Evolutionary conservation across 176 grass and related monocot genomes (phyloP), one percentile per base, ranked within the genome.

Genomic region (Tillandsia fasciculata): DNA sequence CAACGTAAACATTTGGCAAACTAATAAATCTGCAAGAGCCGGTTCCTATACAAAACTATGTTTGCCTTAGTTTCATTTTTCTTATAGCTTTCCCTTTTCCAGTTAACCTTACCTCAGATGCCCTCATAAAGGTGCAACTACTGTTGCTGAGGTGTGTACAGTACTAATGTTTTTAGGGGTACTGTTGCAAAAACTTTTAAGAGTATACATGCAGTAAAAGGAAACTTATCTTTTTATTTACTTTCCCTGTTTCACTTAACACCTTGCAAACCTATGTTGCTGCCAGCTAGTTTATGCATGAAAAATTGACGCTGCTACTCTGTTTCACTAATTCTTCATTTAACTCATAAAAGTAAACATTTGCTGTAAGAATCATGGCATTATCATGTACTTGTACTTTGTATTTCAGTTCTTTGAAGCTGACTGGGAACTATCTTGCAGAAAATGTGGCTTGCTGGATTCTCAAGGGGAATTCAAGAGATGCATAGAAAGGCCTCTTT

Each of bases 401-500:
- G 17, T 52, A 23, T 64, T 66, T 72, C 8, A 65, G 71, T 73
- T 51, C 64, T 67, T 9, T 58, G 12, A 51, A 69, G 70, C 8
- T 79, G 29, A 72, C 71, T 61, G 56, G 56, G 53, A 81, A 67
- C 51, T 53, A 59, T 80, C 47, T 87, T 70, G 67, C 87, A 99
- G 95, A 99, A 99, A 86, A 66, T 90, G 80, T 99, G 95, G 95
- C 95, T 99, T 83, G 90, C 87, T 73, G 95, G 95, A 53, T 99
- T 99, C 78, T 99, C 95, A 57, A 92, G 86, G 86, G 95, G 95
- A 78, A 99, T 99, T 70, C 95, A 99, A 61, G 95, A 99, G 67
- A 99, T 94, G 95, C 95, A 99, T 70, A 93, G 87, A 73, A 99
- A 99, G 67, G 95, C 94, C 65, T 93, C 94, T 2, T 86, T 99